Base-by-base conservation (phyloP, 306 rosid species). In the Vicia sativa region DNA sequence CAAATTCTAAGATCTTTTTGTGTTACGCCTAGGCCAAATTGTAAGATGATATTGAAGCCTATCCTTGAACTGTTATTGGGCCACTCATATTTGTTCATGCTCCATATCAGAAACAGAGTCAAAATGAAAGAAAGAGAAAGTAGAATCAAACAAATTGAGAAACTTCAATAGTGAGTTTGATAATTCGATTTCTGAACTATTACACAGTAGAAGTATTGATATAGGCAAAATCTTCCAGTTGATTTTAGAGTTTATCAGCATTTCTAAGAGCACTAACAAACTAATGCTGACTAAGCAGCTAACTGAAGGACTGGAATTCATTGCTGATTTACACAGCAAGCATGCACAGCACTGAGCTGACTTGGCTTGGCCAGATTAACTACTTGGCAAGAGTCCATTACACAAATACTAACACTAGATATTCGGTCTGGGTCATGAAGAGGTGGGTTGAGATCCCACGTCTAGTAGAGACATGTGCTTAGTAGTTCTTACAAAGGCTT, bases 11-110 rank as follows among this genome's bases (percentile, higher is more conserved):
- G 21, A 45, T 45, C 21, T 45, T 45, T 45, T 14, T 14, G 18
- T 14, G 52, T 45, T 45, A 45, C 7, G 21, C 52, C 18, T 45
- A 45, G 9, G 7, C 18, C 52, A n/a, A 45, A 14, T 14, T 45
- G 15, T 45, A 45, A 45, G 52, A 45, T 45, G 21, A 14, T 45
- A 45, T 50, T 50, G 13, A 50, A 50, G 56, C 56, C 56, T 50
- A 50, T 50, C 29, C n/a, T 50, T 18, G 56, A 49, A 18, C 26
- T 18, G 26, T 49, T 49, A 49, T 16, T 49, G 5, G 28, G 28
- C 28, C 26, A 45, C 19, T 14, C 19, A 45, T 45, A 14, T n/a
- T 45, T 41, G 45, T 41, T 41, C 45, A 41, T 41, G 14, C 3
- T 41, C 1, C 45, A 41, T 12, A 3, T 41, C 5, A 9, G 45